Evolutionary conservation across 2,329 filamentous ascomycete species (phyloP), one percentile per base, ranked within the genome.

Genomic region (Colletotrichum sp.): DNA sequence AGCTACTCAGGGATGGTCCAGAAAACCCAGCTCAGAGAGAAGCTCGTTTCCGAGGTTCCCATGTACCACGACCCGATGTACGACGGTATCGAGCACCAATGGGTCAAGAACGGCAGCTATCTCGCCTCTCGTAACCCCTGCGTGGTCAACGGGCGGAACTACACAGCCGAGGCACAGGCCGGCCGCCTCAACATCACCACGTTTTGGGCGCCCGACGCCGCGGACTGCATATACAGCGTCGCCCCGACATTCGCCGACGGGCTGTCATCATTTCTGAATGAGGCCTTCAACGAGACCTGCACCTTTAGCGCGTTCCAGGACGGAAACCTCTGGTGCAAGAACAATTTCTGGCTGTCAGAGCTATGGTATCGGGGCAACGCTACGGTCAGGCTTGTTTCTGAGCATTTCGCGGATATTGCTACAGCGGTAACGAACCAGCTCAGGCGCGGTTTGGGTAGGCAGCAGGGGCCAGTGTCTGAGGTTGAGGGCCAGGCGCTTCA

Each of bases 401-500:
- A 1, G 6, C 44, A 13, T 21, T 52, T 52, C n/a, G 44, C 44
- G n/a, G 44, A 52, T 52, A 21, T 52, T 52, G 44, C 44, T 0
- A 52, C 44, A 2, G 44, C 44, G 0, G 44, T 52, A 6, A 52
- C 44, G 10, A 52, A 52, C 3, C 44, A 52, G 44, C n/a, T 52
- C 2, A 4, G 44, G 44, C 44, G 44, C 44, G 44, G 44, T 0
- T 4, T 52, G 10, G 44, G 44, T 6, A 52, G 44, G n/a, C n/a
- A 3, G n/a, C 10, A 52, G 1, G n/a, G 44, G 0, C 13, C 44
- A 6, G 1, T 52, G n/a, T 3, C 44, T 13, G 44, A 2, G n/a
- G 44, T 21, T 8, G n/a, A 21, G n/a, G 44, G 44, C n/a, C 44
- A 5, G 26, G 44, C 65, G 18, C 28, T 68, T 15, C 26, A 24